phyloP scores from a whole-genome alignment of 2,329 filamentous ascomycete genomes.

The Fusarium pseudonygamai region DNA sequence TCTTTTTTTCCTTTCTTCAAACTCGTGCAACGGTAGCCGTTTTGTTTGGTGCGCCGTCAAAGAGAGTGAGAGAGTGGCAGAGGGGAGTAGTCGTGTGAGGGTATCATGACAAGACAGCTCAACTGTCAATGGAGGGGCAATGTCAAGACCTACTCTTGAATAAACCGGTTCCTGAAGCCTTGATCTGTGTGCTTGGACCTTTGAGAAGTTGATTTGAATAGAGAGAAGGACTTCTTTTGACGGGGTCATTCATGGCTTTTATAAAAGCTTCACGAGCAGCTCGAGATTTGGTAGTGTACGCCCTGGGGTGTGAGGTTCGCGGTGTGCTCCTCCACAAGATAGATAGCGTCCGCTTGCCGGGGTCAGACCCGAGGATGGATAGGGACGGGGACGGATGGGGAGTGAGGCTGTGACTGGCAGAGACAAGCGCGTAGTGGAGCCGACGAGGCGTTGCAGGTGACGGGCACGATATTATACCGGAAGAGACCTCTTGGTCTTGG shows the following conservation, averaged over 20 bases:
- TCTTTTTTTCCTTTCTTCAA: constrained; percentile 21
- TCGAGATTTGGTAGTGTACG: constrained; percentile 36
- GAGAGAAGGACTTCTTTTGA: constrained; percentile 50
- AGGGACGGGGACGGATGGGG: constrained; percentile 29
- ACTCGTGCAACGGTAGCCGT: neutral
- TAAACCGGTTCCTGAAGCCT: constrained; percentile 51
- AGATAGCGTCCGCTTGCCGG: constrained; percentile 43
- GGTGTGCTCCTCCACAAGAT: constrained; percentile 41
- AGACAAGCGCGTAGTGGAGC: constrained; percentile 45
- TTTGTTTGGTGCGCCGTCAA: constrained; percentile 6
- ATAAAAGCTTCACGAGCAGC: constrained; percentile 48
- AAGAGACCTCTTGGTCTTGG: constrained; percentile 46
- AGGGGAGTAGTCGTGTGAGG: constrained; percentile 17
- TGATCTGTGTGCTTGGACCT: constrained; percentile 52
- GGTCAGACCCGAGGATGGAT: constrained; percentile 45
- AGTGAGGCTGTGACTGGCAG: constrained; percentile 35
- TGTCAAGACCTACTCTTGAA: constrained; percentile 53
- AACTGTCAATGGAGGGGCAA: constrained; percentile 1
- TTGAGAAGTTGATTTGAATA: constrained; percentile 52
- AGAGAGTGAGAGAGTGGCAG: neutral
- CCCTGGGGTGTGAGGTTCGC: constrained; percentile 38
- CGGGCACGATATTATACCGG: constrained; percentile 50
- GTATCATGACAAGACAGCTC: constrained; percentile 14
- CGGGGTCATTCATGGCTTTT: constrained; percentile 54
- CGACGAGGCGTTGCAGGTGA: constrained; percentile 43